Evolutionary conservation across 2,329 filamentous ascomycete genomes (phyloP).

Genomic region (Lasiodiplodia hormozganensis): DNA sequence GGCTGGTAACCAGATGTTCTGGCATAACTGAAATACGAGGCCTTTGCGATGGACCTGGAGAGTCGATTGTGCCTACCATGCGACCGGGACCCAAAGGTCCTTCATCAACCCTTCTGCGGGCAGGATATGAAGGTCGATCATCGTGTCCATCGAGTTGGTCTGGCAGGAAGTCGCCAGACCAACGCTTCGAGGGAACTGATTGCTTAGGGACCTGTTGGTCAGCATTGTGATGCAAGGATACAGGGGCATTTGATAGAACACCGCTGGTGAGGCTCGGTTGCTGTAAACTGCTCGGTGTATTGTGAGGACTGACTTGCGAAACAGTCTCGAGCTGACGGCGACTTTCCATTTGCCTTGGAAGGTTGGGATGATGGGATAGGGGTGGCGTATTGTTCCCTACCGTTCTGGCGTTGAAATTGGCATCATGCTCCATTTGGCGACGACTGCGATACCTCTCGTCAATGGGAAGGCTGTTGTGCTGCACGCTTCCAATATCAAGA

Average conservation of each 20-base stretch:
- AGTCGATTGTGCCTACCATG: constrained; percentile 1
- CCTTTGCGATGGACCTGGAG: not conserved
- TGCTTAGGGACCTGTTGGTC: constrained; percentile 5
- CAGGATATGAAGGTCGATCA: not conserved
- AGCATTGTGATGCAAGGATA: not conserved
- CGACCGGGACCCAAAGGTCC: not conserved
- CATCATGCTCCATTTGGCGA: constrained; percentile 1
- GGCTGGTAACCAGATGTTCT: not conserved
- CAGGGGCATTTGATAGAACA: constrained; percentile 2
- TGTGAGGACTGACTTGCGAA: not conserved
- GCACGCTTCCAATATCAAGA: not conserved
- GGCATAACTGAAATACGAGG: not conserved
- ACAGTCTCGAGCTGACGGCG: not conserved
- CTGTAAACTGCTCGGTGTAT: not conserved
- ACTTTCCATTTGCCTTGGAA: not conserved
- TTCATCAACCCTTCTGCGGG: constrained; percentile 13
- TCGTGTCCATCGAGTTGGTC: not conserved
- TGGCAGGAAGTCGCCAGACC: constrained; percentile 10
- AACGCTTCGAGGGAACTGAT: constrained; percentile 5
- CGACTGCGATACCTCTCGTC: constrained; percentile 13
- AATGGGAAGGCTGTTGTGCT: not conserved
- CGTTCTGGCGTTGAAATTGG: not conserved
- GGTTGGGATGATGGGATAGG: not conserved
- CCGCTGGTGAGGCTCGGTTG: not conserved
- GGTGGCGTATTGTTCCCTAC: constrained; percentile 7